phyloP scores from a whole-genome alignment of 148 eudicot genomes.

The Selenicereus undatus region DNA sequence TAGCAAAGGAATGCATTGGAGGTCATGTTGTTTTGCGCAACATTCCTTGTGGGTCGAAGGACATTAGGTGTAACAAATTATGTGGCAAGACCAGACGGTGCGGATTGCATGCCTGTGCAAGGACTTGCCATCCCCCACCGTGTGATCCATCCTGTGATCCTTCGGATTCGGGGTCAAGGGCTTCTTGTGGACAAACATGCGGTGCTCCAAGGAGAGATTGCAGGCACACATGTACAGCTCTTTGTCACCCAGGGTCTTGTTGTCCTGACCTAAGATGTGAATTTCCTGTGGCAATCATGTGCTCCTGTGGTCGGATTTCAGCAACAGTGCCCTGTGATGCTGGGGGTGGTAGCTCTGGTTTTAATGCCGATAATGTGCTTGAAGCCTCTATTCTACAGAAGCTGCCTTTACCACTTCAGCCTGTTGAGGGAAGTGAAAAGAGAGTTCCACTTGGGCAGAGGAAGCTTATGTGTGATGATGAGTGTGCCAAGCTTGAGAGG shows the following conservation, averaged over 20 bases:
- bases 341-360: constrained; percentile 63
- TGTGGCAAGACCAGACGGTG: constrained; percentile 88
- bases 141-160: constrained; percentile 59
- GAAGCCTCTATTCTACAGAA: constrained; percentile 79
- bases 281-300: constrained; percentile 66
- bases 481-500: constrained; percentile 71
- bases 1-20: constrained; percentile 89
- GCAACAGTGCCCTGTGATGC: constrained; percentile 86
- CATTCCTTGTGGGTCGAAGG: constrained; percentile 97
- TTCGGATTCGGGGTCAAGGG: constrained; percentile 30
- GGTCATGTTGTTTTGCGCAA: constrained; percentile 91
- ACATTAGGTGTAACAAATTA: constrained; percentile 75
- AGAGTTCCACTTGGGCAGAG: constrained; percentile 77
- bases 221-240: constrained; percentile 76
- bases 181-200: constrained; percentile 84
- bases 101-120: constrained; percentile 87
- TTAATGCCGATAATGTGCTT: constrained; percentile 43
- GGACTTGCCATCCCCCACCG: constrained; percentile 77
- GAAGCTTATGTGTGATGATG: constrained; percentile 86
- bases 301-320: constrained; percentile 77
- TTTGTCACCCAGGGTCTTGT: constrained; percentile 66
- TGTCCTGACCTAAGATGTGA: constrained; percentile 88
- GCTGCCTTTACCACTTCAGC: constrained; percentile 74
- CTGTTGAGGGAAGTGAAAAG: constrained; percentile 60
- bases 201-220: constrained; percentile 97